Evolutionary conservation across 2,329 filamentous ascomycete genomes (phyloP), one percentile per base, ranked within the genome.

Genomic region (Bretziella fagacearum): DNA sequence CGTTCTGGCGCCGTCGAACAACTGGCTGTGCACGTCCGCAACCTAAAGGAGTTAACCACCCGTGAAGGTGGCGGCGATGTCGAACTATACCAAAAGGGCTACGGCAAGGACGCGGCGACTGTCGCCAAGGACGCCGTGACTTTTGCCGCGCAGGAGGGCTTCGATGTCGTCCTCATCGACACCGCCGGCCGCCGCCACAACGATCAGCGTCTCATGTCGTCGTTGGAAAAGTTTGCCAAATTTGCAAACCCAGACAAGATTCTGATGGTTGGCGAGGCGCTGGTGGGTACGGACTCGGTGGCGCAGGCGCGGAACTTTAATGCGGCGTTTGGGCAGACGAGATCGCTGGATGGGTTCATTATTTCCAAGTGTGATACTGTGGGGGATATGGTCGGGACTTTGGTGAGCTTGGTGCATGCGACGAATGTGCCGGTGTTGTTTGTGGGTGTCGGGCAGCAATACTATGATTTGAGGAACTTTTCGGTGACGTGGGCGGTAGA

Each of bases 291-390:
- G 3, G 93, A 98, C 63, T 86, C 82, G 3, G 91, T 98, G 18
- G 85, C 86, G 41, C 91, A 98, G 64, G 91, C 93, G 3, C 75
- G 87, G 56, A 95, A 95, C 65, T 98, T 98, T 68, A 95, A 95
- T 59, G 77, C 80, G 30, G 83, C 84, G 2, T 96, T 98, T 64
- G 93, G 91, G 26, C 70, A 75, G 4, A 79, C 77, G 11, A 71
- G 89, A 49, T 74, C 75, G 23, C 71, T 98, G 30, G 93, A 98
- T 63, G 91, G 91, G 4, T 98, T 98, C 63, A 94, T 98, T 59
- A 95, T 98, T 56, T 89, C 81, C 51, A 98, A 98, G 64, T 96
- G 91, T 61, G 91, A 98, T 65, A 98, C 91, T 0, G 93, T 98
- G 30, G 93, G 91, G n/a, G 89, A 95, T 65, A 96, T 96, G 87